Percentiles rank a stretch among this genome's conserved stretches.
These are phyloP conservation scores for Eucalyptus cloeziana DNA, from an alignment of 345 rosid species.

Conservation along the genomic window DNA sequence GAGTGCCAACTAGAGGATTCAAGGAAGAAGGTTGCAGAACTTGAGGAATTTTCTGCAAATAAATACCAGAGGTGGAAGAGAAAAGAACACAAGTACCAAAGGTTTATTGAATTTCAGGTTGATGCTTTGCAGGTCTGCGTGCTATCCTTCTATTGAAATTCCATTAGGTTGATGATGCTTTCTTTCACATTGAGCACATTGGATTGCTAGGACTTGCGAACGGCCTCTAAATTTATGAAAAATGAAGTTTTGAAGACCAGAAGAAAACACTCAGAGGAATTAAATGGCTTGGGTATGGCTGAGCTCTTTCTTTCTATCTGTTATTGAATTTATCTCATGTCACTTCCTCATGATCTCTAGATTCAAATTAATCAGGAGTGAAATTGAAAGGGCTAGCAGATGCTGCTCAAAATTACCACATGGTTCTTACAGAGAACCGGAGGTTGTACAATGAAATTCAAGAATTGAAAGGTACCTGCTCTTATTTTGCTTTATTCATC, in stretches of 20 bases:
- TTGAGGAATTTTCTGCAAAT: constrained; percentile 55
- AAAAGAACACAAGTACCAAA: constrained; percentile 44
- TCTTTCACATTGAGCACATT: background rate
- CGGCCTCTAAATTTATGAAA: constrained; percentile 46
- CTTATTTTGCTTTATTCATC: background rate
- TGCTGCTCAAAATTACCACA: constrained; percentile 81
- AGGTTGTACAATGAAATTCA: constrained; percentile 89
- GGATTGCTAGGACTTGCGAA: constrained; percentile 50
- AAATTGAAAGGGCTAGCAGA: constrained; percentile 74
- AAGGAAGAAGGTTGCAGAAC: constrained; percentile 57
- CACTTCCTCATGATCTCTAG: background rate
- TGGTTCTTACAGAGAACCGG: constrained; percentile 75
- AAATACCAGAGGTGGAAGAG: constrained; percentile 63
- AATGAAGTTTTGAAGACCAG: constrained; percentile 57
- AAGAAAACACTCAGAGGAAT: constrained; percentile 45
- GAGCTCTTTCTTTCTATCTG: background rate
- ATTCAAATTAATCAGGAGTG: constrained; percentile 27
- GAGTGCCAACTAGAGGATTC: constrained; percentile 39
- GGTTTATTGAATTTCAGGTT: constrained; percentile 41
- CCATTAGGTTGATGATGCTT: background rate
- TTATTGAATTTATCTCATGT: background rate
- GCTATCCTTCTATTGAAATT: background rate
- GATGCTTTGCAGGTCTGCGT: constrained; percentile 57
- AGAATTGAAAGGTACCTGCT: constrained; percentile 79
- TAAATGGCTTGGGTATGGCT: constrained; percentile 50